These are phyloP conservation scores for Sporopachydermia cereana DNA, from an alignment of 1,139 yeast species.

Conservation along the genomic window DNA sequence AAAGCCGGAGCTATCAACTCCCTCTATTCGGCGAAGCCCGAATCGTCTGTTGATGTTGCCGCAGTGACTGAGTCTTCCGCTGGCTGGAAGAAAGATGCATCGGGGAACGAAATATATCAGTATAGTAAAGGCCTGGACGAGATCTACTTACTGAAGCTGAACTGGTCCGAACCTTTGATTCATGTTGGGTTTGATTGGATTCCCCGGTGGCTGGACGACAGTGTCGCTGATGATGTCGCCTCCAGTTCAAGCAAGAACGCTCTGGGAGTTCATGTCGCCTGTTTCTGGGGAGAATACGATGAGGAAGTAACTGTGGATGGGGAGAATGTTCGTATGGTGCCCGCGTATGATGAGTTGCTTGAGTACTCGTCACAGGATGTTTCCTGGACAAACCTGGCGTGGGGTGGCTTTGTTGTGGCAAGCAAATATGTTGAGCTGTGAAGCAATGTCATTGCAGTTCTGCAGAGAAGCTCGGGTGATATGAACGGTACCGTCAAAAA, in stretches of 20 bases:
- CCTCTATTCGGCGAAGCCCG: neutral
- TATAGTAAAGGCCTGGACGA: constrained; percentile 49
- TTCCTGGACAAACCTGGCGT: constrained; percentile 49
- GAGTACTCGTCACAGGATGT: constrained; percentile 54
- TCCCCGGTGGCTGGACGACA: constrained; percentile 46
- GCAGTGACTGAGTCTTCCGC: constrained; percentile 25
- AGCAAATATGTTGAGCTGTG: constrained; percentile 33
- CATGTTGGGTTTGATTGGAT: constrained; percentile 69
- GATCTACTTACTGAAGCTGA: constrained; percentile 50
- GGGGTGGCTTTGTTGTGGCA: constrained; percentile 52
- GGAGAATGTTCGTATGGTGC: constrained; percentile 33
- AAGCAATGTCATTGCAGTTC: no score
- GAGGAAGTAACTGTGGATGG: constrained; percentile 29
- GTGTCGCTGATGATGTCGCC: constrained; percentile 22
- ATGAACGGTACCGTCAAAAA: no score
- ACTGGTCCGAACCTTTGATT: constrained; percentile 42
- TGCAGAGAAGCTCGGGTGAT: no score
- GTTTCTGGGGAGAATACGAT: constrained; percentile 68
- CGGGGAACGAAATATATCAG: constrained; percentile 43
- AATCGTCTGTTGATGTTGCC: neutral
- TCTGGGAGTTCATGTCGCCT: constrained; percentile 45
- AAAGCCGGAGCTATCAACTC: neutral
- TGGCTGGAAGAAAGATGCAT: constrained; percentile 37
- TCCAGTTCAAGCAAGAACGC: constrained; percentile 15
- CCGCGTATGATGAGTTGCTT: constrained; percentile 58